A percentile compares a stretch with the other conserved stretches of the same genome.
Evolutionary conservation across 1,284 basidiomycete species (phyloP).

Genomic region (Tranzscheliella williamsii): DNA sequence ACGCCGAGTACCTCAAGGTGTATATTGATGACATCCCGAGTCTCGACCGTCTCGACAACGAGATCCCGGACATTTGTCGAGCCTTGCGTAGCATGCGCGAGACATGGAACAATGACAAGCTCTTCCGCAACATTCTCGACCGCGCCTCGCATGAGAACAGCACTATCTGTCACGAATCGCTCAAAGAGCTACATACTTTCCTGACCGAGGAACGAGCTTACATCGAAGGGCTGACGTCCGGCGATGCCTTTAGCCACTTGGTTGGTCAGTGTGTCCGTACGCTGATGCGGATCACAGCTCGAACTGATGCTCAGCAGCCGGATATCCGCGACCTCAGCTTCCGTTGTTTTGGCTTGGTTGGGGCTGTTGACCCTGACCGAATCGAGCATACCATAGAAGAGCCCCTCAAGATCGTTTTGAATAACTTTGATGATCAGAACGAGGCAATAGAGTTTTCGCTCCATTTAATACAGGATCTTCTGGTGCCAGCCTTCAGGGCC

Average conservation of each 20-base stretch:
- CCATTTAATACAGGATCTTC: slow-evolving; percentile 80
- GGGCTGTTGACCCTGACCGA: slow-evolving; percentile 93
- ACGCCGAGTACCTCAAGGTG: slow-evolving; percentile 64
- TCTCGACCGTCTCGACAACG: slow-evolving; percentile 63
- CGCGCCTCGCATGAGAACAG: slow-evolving; percentile 80
- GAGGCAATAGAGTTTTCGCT: slow-evolving; percentile 82
- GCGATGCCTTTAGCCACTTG: slow-evolving; percentile 76
- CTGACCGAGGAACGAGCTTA: slow-evolving; percentile 36
- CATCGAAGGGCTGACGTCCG: slow-evolving; percentile 44
- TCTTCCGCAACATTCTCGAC: slow-evolving; percentile 72
- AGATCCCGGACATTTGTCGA: slow-evolving; percentile 55
- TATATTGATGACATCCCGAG: slow-evolving; percentile 68
- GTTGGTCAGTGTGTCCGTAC: slow-evolving; percentile 74
- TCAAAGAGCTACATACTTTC: slow-evolving; percentile 72
- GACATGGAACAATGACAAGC: slow-evolving; percentile 64
- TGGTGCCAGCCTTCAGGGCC: slow-evolving; percentile 89
- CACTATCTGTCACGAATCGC: slow-evolving; percentile 75
- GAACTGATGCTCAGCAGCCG: slow-evolving; percentile 68
- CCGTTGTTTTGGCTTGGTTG: slow-evolving; percentile 90
- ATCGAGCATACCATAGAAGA: slow-evolving; percentile 73
- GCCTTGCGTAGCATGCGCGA: slow-evolving; percentile 48
- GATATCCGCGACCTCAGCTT: slow-evolving; percentile 69
- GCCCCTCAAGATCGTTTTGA: slow-evolving; percentile 73
- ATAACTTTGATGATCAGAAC: slow-evolving; percentile 79
- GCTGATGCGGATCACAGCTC: slow-evolving; percentile 73